Conservation (phyloP, 345 rosid species). For the Populus ilicifolia region DNA sequence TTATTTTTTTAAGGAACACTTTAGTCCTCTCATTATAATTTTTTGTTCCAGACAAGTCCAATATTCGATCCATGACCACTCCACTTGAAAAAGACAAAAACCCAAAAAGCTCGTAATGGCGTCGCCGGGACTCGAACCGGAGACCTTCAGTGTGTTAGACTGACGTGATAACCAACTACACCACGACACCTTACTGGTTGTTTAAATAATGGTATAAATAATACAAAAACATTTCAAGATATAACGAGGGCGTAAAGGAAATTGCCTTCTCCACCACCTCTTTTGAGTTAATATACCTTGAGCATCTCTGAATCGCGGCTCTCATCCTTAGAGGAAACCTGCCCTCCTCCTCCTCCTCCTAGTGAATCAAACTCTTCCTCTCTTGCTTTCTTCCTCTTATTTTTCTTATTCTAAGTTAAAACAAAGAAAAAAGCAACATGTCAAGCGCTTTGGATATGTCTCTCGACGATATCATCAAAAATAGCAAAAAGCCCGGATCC, state of each 20-base stretch:
- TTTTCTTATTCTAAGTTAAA: neutral
- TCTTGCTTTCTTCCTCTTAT: neutral
- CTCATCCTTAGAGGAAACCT: neutral
- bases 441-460: constrained; percentile 89
- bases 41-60: too few relatives aligned
- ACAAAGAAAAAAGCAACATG: constrained; percentile 33
- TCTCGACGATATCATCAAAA: constrained; percentile 91
- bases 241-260: neutral
- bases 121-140: constrained; percentile 92
- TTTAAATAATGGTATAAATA: fast-evolving
- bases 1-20: too few relatives aligned
- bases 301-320: neutral
- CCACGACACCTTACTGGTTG: constrained; percentile 55
- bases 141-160: constrained; percentile 96
- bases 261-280: neutral
- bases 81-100: neutral
- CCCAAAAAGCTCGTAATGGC: constrained; percentile 25
- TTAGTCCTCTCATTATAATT: too few relatives aligned
- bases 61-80: too few relatives aligned
- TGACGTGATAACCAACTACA: constrained; percentile 99
- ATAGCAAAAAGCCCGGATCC: constrained; percentile 69
- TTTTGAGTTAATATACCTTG: neutral
- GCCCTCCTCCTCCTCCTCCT: neutral
- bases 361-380: neutral
- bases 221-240: fast-evolving